Percentiles rank a stretch among this genome's conserved stretches.
phyloP scores from a whole-genome alignment of 2,329 filamentous ascomycete species.

The Eutypa lata region DNA sequence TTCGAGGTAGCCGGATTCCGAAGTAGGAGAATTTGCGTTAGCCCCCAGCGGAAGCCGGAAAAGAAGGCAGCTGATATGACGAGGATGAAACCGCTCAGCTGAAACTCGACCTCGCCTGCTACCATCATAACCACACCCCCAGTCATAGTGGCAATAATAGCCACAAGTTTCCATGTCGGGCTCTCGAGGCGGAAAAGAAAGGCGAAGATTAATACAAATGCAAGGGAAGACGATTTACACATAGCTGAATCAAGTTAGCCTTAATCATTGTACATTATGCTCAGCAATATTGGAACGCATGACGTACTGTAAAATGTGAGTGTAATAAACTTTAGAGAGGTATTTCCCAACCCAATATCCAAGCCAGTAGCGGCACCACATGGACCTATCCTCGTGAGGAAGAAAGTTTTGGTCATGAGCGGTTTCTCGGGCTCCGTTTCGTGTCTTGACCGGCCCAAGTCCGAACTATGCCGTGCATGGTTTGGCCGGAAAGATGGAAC shows the following conservation, averaged over 20 bases:
- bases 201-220: conserved; percentile 92
- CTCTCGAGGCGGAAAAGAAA: conserved; percentile 90
- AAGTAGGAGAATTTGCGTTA: conserved; percentile 94
- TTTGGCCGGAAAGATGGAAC: conserved; percentile 78
- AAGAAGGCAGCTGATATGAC: conserved; percentile 94
- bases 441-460: conserved; percentile 48
- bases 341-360: conserved; percentile 95
- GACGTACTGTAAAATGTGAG: conserved; percentile 87
- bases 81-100: conserved; percentile 80
- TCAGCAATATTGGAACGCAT: background rate
- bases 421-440: conserved; percentile 52
- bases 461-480: conserved; percentile 41
- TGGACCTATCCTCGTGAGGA: conserved; percentile 84
- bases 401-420: conserved; percentile 88
- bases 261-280: conserved; percentile 5
- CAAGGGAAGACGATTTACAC: conserved; percentile 96
- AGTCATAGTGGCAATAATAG: conserved; percentile 90
- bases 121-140: conserved; percentile 97
- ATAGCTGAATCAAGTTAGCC: conserved; percentile 58
- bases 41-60: conserved; percentile 93
- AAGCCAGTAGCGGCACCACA: conserved; percentile 91
- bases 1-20: conserved; percentile 94
- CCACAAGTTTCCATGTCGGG: conserved; percentile 79
- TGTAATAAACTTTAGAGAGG: conserved; percentile 91
- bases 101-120: conserved; percentile 88